phyloP scores from a whole-genome alignment of 345 rosid genomes.

The Euphorbia lathyris region DNA sequence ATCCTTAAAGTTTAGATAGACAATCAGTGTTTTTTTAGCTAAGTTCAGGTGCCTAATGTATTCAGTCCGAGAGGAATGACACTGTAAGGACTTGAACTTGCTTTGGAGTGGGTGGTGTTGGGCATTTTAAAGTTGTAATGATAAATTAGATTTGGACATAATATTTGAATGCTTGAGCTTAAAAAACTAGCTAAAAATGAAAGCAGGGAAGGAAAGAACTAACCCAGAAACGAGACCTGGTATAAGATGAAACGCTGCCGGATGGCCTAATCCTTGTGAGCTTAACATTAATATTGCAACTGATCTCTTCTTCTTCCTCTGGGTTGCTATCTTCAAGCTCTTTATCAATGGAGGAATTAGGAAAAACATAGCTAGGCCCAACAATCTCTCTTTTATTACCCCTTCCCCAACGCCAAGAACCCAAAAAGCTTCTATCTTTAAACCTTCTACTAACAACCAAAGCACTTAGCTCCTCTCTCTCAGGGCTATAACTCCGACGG shows the following conservation, averaged over 20 bases:
- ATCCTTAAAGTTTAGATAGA: no score
- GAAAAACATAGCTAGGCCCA: conserved; percentile 56
- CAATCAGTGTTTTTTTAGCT: no score
- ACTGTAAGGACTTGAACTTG: no score
- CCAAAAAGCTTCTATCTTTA: conserved; percentile 38
- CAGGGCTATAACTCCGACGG: conserved; percentile 26
- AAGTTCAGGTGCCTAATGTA: no score
- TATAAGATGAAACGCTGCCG: conserved; percentile 41
- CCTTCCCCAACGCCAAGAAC: conserved; percentile 41
- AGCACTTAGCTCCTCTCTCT: conserved; percentile 20
- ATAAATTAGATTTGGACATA: no score
- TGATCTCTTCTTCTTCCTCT: conserved; percentile 17
- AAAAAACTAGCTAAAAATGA: neutral
- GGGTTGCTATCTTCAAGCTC: conserved; percentile 19
- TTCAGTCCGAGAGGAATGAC: no score
- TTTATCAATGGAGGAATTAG: conserved; percentile 41
- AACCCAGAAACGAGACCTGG: conserved; percentile 73
- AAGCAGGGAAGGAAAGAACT: conserved; percentile 12
- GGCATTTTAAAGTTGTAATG: no score
- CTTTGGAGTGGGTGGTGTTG: no score
- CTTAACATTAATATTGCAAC: conserved; percentile 25
- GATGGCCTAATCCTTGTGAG: conserved; percentile 38
- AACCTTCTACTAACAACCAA: conserved; percentile 20
- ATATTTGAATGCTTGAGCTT: no score
- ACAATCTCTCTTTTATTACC: conserved; percentile 44